These are phyloP conservation scores for Monosporascus sp. DNA, from an alignment of 2,329 filamentous ascomycete species.

Conservation along the genomic window DNA sequence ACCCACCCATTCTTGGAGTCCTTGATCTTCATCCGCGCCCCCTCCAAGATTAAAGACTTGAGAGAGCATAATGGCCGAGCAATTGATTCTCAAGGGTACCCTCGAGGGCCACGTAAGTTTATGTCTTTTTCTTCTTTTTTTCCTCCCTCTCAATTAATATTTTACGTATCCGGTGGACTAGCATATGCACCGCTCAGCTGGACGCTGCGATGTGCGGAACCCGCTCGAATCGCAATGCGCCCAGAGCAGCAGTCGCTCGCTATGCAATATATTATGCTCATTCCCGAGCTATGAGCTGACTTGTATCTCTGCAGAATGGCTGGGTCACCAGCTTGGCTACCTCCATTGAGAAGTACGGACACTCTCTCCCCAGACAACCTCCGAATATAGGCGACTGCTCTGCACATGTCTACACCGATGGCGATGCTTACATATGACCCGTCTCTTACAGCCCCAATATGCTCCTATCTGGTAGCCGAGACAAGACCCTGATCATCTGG, in stretches of 20 bases:
- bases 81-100: conserved; percentile 93
- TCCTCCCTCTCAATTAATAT: not conserved
- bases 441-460: conserved; percentile 76
- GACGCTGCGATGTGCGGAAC: too few species aligned
- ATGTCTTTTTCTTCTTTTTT: conserved; percentile 1
- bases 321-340: conserved; percentile 99
- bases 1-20: conserved; percentile 22
- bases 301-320: conserved; percentile 58
- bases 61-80: conserved; percentile 68
- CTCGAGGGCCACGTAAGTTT: conserved; percentile 87
- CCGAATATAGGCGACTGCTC: conserved; percentile 8
- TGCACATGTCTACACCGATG: conserved; percentile 12
- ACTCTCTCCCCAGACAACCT: conserved; percentile 6
- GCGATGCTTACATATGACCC: conserved; percentile 22
- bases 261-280: not conserved
- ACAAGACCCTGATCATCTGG: conserved; percentile 99
- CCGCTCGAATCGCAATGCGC: conserved; percentile 1
- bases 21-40: conserved; percentile 3
- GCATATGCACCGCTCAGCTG: not conserved
- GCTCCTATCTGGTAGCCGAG: conserved; percentile 94
- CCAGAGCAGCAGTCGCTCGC: not conserved
- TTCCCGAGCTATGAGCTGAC: conserved; percentile 17
- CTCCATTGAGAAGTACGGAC: conserved; percentile 91
- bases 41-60: conserved; percentile 7
- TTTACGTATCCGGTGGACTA: not conserved